Evolutionary conservation across 1,284 basidiomycete species (phyloP).

Genomic region (Puccinia sorghi): DNA sequence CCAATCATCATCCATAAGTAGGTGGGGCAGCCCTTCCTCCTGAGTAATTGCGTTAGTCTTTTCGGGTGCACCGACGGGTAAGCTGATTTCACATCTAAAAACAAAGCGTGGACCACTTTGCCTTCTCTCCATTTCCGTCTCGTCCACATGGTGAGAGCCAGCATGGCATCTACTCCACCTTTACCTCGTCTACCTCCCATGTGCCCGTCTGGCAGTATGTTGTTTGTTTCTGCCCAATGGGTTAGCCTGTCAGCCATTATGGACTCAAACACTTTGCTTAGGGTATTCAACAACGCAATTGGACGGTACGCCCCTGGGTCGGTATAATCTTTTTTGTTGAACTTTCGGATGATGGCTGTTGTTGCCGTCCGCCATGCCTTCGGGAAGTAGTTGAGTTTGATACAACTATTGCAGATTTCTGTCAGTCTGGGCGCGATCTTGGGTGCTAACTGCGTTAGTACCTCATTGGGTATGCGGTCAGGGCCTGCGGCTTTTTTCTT

Average conservation of each 20-base stretch:
- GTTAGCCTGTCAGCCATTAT: constrained; percentile 10
- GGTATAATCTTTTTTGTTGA: constrained; percentile 26
- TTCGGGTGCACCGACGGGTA: background rate
- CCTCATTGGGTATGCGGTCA: constrained; percentile 9
- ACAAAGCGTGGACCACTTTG: background rate
- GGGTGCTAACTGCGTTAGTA: background rate
- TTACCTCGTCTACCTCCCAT: constrained; percentile 1
- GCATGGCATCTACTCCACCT: background rate
- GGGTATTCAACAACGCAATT: background rate
- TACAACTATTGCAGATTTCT: constrained; percentile 11
- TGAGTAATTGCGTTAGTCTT: background rate
- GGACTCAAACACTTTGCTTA: constrained; percentile 11
- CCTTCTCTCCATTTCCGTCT: constrained; percentile 28
- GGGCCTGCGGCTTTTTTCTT: background rate
- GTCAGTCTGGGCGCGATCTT: background rate
- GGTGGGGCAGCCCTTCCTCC: constrained; percentile 9
- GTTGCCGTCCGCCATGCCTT: background rate
- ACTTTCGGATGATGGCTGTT: constrained; percentile 12
- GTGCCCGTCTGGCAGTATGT: constrained; percentile 11
- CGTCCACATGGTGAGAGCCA: constrained; percentile 8
- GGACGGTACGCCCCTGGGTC: constrained; percentile 7
- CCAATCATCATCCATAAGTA: constrained; percentile 3
- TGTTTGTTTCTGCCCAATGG: constrained; percentile 9
- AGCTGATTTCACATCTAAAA: constrained; percentile 28
- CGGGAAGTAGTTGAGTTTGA: background rate